Evolutionary conservation across 495 filamentous ascomycete species (phyloP), one percentile per base, ranked within the genome.

Genomic region (Penicillium flavigenum): DNA sequence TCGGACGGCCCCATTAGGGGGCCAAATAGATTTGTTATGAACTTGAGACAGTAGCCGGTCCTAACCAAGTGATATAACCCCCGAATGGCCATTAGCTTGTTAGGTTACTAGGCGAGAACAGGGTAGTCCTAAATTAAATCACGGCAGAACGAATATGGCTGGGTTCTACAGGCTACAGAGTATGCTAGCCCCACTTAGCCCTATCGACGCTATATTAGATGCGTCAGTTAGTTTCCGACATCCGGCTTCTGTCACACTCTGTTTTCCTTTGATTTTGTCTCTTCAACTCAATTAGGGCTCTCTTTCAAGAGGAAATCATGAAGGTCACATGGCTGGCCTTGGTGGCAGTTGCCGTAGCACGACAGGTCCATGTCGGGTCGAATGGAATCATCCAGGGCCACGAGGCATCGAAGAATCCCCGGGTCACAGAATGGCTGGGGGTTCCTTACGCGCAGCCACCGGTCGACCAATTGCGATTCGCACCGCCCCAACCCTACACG

Each of bases 381-480:
- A 81, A 68, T 58, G 79, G 78, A 17, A 29, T 63, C 2, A 71
- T 83, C 36, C 61, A 62, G 9, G 81, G 81, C 8, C 81, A 83
- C 58, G 47, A 67, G 14, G 74, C 76, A 1, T 49, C 60, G 17
- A 67, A 72, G 36, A 62, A 60, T 2, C 60, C 67, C 16, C 62
- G 64, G 20, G 78, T 81, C 12, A 60, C 66, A 9, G 79, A 82
- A 63, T 83, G 74, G 59, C 64, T 83, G 20, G 80, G 79, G 10
- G 76, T 83, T 52, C 76, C 71, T 0, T 82, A 72, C 59, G 79
- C 76, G 3, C 49, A 72, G 47, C 69, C 80, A 7, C 78, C 80
- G 1, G 67, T 76, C 7, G 77, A 73, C 29, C 60, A 69, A 29
- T 67, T 81, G 29, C 70, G 80, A 20, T 82, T 81, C 47, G 74